Base-by-base conservation (phyloP, 2,329 filamentous ascomycete genomes). In the Dothideomycetes sp. region DNA sequence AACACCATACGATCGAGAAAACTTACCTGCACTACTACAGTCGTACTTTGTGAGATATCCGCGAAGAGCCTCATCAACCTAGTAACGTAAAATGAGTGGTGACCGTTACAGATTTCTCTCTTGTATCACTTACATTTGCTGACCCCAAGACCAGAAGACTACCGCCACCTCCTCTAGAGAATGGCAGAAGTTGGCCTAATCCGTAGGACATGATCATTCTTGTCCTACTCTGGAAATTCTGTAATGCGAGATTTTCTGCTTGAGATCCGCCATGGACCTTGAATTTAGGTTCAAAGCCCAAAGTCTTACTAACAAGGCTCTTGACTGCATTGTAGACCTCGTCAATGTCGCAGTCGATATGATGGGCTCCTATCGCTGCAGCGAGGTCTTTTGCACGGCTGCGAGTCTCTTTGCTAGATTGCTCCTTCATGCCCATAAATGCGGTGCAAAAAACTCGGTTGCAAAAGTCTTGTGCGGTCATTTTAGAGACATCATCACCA, bases 291-390 rank as follows among this genome's bases (percentile, higher is more conserved):
- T 73, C 67, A 49, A 83, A 84, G 28, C 65, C 65, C 1, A 77
- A 74, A 0, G 75, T 70, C 2, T 67, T 57, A 0, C 69, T 67
- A 41, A 86, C 67, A 1, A 86, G 61, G 30, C 68, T 69, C 49
- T 73, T 76, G 37, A 78, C 64, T 0, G 80, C 73, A 15, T 72
- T 64, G 46, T 78, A 76, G 7, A 80, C 70, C 2, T 70, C 68
- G 53, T 89, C 84, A 43, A 89, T 86, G 52, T 86, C 76, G 31
- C 86, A 65, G 53, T 88, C 74, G 4, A 75, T 68, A 54, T 91
- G 85, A 52, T 86, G 79, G 12, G 74, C 68, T 3, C 83, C 84
- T 38, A 89, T 85, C 4, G 65, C 68, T 4, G 65, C 54, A 1
- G 68, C 62, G 2, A 89, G 68, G 0, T 72, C 67, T 52, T 73